These are phyloP conservation scores for Spergularia azorica DNA, from an alignment of 179 eudicot species.

Conservation along the genomic window DNA sequence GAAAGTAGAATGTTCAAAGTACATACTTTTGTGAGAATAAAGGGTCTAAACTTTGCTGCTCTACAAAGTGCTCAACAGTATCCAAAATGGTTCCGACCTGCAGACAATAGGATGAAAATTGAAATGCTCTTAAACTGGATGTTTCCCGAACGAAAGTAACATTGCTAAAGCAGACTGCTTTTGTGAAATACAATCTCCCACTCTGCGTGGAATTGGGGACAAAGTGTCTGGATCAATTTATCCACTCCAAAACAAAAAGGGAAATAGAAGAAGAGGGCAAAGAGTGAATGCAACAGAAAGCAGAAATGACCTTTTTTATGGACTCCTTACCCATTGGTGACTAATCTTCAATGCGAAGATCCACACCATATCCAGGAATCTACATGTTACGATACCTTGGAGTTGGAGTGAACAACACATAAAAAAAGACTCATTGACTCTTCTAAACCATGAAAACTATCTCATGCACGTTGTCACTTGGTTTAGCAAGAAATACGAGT, in stretches of 20 bases:
- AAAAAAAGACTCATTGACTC: not conserved
- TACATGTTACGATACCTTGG: not conserved
- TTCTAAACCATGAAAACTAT: not conserved
- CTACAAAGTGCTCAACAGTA: constrained; percentile 62
- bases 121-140: constrained; percentile 6
- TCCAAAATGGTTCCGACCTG: constrained; percentile 66
- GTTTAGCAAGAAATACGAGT: not conserved
- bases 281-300: not conserved
- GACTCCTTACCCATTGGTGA: not conserved
- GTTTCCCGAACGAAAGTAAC: not conserved
- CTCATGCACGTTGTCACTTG: not conserved
- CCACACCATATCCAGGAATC: not conserved
- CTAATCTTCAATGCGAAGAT: not conserved
- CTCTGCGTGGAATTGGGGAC: not conserved
- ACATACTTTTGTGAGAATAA: constrained; percentile 59
- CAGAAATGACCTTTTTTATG: not conserved
- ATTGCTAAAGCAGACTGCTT: not conserved
- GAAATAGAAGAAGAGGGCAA: not conserved
- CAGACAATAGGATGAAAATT: constrained; percentile 11
- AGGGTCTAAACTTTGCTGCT: constrained; percentile 72
- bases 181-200: not conserved
- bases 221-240: not conserved
- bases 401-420: not conserved
- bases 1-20: constrained; percentile 6
- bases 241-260: not conserved